These are phyloP conservation scores for Pythium monospermum DNA, from an alignment of 352 stramenopile genomes.

Conservation along the genomic window DNA sequence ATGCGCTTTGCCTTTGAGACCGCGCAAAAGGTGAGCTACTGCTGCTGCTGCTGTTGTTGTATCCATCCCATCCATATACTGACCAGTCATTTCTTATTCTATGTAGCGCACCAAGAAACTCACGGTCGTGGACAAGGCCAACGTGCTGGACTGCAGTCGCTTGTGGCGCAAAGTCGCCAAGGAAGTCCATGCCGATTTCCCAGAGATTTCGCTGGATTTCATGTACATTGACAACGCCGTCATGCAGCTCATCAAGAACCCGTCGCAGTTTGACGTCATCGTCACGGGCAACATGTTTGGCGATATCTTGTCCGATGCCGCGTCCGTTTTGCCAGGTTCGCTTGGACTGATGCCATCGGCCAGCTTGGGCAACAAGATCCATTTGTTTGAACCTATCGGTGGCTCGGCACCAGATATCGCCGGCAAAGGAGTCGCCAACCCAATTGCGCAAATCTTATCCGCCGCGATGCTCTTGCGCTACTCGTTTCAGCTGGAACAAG, in stretches of 20 bases:
- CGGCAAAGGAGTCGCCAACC: conserved; percentile 95
- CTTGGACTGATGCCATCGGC: conserved; percentile 98
- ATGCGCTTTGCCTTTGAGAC: conserved; percentile 87
- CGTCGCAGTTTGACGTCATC: conserved; percentile 99
- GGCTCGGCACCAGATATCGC: conserved; percentile 98
- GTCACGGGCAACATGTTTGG: conserved; percentile 99
- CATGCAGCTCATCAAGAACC: conserved; percentile 98
- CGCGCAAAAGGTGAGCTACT: conserved; percentile 51
- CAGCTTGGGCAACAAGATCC: conserved; percentile 86
- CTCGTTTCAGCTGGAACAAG: conserved; percentile 78
- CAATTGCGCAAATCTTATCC: conserved; percentile 97
- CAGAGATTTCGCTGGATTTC: conserved; percentile 93
- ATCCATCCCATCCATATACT: no score
- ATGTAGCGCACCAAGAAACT: conserved; percentile 91
- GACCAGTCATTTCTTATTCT: not conserved
- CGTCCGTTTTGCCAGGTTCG: conserved; percentile 96
- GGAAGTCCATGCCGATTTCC: conserved; percentile 87
- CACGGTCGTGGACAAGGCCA: conserved; percentile 99
- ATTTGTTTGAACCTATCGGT: conserved; percentile 98
- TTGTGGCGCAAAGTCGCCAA: conserved; percentile 92
- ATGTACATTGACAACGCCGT: conserved; percentile 99
- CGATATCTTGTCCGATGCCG: conserved; percentile 98
- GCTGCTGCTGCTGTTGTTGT: not conserved
- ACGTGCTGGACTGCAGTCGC: conserved; percentile 96
- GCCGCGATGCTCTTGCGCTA: conserved; percentile 97